Conservation (phyloP, 208 protist genomes). For the Leishmania martiniquensis region DNA sequence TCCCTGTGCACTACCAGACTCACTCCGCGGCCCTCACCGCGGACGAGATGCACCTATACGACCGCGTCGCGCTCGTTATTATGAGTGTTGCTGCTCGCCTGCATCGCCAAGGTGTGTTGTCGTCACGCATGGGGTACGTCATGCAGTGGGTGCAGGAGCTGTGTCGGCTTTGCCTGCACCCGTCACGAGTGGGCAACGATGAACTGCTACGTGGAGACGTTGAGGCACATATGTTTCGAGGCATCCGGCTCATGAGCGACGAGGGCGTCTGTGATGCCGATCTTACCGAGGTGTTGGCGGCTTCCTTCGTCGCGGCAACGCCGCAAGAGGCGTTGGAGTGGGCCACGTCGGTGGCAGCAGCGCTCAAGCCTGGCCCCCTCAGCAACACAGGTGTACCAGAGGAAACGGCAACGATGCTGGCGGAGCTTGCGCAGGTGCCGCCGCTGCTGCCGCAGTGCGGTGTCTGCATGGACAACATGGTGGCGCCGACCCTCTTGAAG, state of each 20-base stretch:
- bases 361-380: neutral
- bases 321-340: constrained; percentile 41
- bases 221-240: constrained; percentile 11
- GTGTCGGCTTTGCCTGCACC: constrained; percentile 43
- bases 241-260: neutral
- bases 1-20: constrained; percentile 20
- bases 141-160: constrained; percentile 59
- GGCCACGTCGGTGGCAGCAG: constrained; percentile 15
- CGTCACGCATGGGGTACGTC: constrained; percentile 28
- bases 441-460: constrained; percentile 45
- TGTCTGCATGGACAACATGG: constrained; percentile 56
- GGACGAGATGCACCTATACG: constrained; percentile 45
- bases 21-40: constrained; percentile 17
- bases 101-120: constrained; percentile 41
- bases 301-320: constrained; percentile 36
- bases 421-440: constrained; percentile 37
- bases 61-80: constrained; percentile 32
- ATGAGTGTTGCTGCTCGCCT: constrained; percentile 21
- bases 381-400: constrained; percentile 16
- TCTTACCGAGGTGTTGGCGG: constrained; percentile 12
- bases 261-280: neutral
- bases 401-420: constrained; percentile 34
- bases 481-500: constrained; percentile 42
- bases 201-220: constrained; percentile 23
- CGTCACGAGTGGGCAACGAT: constrained; percentile 21